phyloP scores from a whole-genome alignment of 495 filamentous ascomycete species.

The Cudoniella acicularis region DNA sequence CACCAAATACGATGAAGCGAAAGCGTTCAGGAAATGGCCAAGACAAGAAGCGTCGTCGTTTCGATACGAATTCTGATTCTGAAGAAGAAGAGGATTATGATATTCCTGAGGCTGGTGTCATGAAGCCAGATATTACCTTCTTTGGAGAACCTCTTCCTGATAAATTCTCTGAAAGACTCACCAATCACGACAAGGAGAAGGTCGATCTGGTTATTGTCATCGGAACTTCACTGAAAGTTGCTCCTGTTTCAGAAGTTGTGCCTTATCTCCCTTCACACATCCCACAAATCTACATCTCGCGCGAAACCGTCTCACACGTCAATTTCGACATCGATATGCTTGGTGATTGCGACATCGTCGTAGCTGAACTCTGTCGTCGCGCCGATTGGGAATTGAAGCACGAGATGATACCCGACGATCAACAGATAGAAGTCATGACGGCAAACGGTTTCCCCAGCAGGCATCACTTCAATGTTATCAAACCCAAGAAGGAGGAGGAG shows the following conservation, averaged over 20 bases:
- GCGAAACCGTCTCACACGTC: slow-evolving; percentile 81
- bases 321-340: slow-evolving; percentile 94
- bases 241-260: slow-evolving; percentile 88
- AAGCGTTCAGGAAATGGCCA: slow-evolving; percentile 66
- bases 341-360: slow-evolving; percentile 89
- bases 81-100: slow-evolving; percentile 72
- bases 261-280: slow-evolving; percentile 71
- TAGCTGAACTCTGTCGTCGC: slow-evolving; percentile 81
- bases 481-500: slow-evolving; percentile 3
- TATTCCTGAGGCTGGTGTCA: slow-evolving; percentile 73
- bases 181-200: slow-evolving; percentile 69
- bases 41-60: slow-evolving; percentile 36
- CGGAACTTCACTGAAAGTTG: slow-evolving; percentile 93
- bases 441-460: slow-evolving; percentile 64
- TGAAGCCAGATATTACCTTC: slow-evolving; percentile 99
- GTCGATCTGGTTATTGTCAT: slow-evolving; percentile 96
- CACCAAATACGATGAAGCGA: slow-evolving; percentile 57
- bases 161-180: slow-evolving; percentile 75
- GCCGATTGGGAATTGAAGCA: slow-evolving; percentile 88
- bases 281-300: slow-evolving; percentile 91
- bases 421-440: slow-evolving; percentile 53
- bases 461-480: slow-evolving; percentile 16
- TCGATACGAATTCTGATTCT: slow-evolving; percentile 50
- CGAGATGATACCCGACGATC: slow-evolving; percentile 71
- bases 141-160: slow-evolving; percentile 88